Conservation (phyloP, 2,329 filamentous ascomycete genomes). For the Camptophora hylomeconis region DNA sequence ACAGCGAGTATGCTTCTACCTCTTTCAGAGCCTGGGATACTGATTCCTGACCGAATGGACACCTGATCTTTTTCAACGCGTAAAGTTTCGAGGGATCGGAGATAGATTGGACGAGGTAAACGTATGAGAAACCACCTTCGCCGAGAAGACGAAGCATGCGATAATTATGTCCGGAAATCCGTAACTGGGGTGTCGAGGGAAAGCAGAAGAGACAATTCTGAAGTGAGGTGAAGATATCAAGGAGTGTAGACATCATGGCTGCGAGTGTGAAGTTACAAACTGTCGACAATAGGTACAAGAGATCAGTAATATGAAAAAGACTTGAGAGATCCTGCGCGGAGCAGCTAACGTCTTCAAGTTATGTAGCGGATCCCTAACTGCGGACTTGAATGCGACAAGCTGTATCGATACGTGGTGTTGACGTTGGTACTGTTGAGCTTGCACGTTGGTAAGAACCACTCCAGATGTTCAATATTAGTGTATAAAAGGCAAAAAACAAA, state of each 20-base stretch:
- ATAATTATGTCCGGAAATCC: conserved; percentile 89
- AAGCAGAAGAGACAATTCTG: conserved; percentile 96
- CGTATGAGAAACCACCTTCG: conserved; percentile 98
- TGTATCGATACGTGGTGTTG: too few species aligned
- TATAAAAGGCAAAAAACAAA: too few species aligned
- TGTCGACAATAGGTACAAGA: too few species aligned
- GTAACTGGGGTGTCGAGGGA: conserved; percentile 81
- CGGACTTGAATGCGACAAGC: too few species aligned
- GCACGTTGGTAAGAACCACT: too few species aligned
- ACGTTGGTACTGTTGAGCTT: too few species aligned
- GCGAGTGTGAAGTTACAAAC: conserved; percentile 1
- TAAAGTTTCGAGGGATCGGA: conserved; percentile 63
- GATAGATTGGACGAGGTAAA: conserved; percentile 94
- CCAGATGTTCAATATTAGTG: too few species aligned
- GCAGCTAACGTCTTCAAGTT: too few species aligned
- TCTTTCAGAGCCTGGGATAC: conserved; percentile 91
- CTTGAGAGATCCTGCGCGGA: too few species aligned
- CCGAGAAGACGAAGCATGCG: conserved; percentile 89
- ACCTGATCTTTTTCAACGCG: conserved; percentile 96
- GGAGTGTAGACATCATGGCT: conserved; percentile 67
- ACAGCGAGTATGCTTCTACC: conserved; percentile 90
- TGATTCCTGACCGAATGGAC: conserved; percentile 92
- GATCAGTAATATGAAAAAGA: too few species aligned
- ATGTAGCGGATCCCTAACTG: too few species aligned
- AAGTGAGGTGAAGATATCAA: conserved; percentile 81